phyloP scores from a whole-genome alignment of 2,329 filamentous ascomycete species.

The Arthrobotrys megalospora region DNA sequence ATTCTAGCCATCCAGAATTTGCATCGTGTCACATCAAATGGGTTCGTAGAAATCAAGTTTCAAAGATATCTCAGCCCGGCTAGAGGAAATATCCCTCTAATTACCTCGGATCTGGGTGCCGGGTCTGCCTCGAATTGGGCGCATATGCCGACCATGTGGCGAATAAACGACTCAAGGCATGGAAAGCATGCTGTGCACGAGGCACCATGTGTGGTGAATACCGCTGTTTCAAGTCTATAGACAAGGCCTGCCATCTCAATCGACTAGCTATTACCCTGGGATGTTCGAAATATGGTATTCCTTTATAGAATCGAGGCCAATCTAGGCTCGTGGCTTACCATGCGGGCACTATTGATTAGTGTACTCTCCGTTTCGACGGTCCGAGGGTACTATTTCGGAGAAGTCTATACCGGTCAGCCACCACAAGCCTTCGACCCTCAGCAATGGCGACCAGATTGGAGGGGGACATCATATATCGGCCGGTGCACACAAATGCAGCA shows the following conservation, averaged over 20 bases:
- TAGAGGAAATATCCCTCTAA: no score
- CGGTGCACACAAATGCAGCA: slow-evolving; percentile 3
- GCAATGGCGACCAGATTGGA: slow-evolving; percentile 42
- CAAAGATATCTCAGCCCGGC: no score
- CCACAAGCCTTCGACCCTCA: background rate
- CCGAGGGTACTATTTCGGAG: slow-evolving; percentile 39
- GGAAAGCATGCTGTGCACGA: background rate
- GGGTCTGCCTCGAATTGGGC: background rate
- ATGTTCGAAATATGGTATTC: background rate
- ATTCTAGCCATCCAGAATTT: no score
- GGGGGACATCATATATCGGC: background rate
- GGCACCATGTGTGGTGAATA: background rate
- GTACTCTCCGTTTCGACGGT: slow-evolving; percentile 9
- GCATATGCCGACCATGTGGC: slow-evolving; percentile 15
- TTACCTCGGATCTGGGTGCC: no score
- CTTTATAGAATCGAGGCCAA: background rate
- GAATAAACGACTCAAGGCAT: background rate
- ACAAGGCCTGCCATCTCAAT: no score
- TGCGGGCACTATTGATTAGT: slow-evolving; percentile 10
- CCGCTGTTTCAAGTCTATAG: background rate
- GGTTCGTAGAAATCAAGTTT: no score
- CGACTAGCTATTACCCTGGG: background rate
- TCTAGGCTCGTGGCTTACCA: background rate
- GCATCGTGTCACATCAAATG: no score
- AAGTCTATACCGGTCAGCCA: background rate